Base-by-base conservation (phyloP, 225 moss, liverwort and hornwort species). In the Pleurozium schreberi region DNA sequence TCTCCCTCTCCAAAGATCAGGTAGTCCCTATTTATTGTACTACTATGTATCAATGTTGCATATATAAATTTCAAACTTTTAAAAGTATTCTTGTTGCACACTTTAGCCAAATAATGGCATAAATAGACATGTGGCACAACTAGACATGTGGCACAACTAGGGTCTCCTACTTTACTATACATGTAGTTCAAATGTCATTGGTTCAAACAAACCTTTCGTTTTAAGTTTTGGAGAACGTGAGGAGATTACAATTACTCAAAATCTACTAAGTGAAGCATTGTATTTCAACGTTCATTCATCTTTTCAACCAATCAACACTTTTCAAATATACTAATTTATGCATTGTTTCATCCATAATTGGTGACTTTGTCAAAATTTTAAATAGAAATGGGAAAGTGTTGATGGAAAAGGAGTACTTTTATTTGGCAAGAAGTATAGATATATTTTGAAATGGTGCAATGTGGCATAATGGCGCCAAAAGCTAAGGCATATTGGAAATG, bases 161-260 rank as follows among this genome's bases (percentile, higher is more conserved):
- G 6, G 3, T 0, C 14, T 77, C 4, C 14, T 14, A 3, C 9
- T 0, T 53, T 23, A 23, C 0, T 36, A 0, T 33, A 4, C 15
- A 53, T 14, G 9, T 38, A 53, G 4, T 53, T 77, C 22, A 22
- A 14, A 36, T 36, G 36, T 53, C 77, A 53, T 38, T 25, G 0
- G 15, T 77, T 0, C 0, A 55, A 25, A 15, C 6, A 38, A 16
- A 25, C 15, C 10, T 76, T 38, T 8, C 14, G 9, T 14, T 36
- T 36, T 77, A 38, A 15, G 4, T 36, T 33, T 38, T 38, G 6
- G 5, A 15, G 9, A 16, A 15, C 53, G 36, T 9, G 15, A 77
- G 1, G 0, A 77, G 38, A 38, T 53, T 25, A 38, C 25, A 55
- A 78, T 55, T 10, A 78, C 3, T 55, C 6, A 55, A 25, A 76